Evolutionary conservation across 2,329 filamentous ascomycete genomes (phyloP).

Genomic region (Escovopsis sp.): DNA sequence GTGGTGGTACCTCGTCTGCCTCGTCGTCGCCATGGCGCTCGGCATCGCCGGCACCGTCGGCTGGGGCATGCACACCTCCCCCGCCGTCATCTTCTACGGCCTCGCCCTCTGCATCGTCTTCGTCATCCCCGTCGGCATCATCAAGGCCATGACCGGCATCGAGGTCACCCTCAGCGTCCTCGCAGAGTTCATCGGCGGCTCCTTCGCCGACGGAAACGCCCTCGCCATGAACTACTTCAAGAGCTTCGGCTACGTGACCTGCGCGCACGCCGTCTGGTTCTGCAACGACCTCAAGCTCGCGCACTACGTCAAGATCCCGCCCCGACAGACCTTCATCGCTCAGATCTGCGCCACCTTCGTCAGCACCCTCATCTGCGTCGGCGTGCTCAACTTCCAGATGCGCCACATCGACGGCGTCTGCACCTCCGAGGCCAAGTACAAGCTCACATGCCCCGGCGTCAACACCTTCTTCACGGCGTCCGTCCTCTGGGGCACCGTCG

Average conservation of each 20-base stretch:
- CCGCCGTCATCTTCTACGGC: slow-evolving; percentile 35
- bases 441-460: slow-evolving; percentile 35
- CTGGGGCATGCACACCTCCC: slow-evolving; percentile 35
- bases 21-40: slow-evolving; percentile 27
- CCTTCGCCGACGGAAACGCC: slow-evolving; percentile 32
- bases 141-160: slow-evolving; percentile 37
- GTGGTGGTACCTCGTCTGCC: slow-evolving; percentile 35
- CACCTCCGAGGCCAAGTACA: slow-evolving; percentile 29
- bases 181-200: slow-evolving; percentile 38
- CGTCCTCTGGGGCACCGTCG: slow-evolving; percentile 39
- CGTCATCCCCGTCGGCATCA: slow-evolving; percentile 35
- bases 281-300: slow-evolving; percentile 32
- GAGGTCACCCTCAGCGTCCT: slow-evolving; percentile 37
- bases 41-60: slow-evolving; percentile 31
- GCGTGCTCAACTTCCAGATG: slow-evolving; percentile 34
- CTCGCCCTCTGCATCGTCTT: slow-evolving; percentile 33
- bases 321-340: slow-evolving; percentile 40
- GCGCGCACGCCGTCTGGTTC: slow-evolving; percentile 35
- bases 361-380: slow-evolving; percentile 34
- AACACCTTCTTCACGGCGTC: slow-evolving; percentile 42
- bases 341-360: slow-evolving; percentile 43
- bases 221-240: slow-evolving; percentile 41
- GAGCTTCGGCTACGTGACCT: slow-evolving; percentile 33
- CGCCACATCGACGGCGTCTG: slow-evolving; percentile 33
- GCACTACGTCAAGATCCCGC: slow-evolving; percentile 46